phyloP scores from a whole-genome alignment of 169 alveolate genomes.

The Cryptosporidium viatorum region DNA sequence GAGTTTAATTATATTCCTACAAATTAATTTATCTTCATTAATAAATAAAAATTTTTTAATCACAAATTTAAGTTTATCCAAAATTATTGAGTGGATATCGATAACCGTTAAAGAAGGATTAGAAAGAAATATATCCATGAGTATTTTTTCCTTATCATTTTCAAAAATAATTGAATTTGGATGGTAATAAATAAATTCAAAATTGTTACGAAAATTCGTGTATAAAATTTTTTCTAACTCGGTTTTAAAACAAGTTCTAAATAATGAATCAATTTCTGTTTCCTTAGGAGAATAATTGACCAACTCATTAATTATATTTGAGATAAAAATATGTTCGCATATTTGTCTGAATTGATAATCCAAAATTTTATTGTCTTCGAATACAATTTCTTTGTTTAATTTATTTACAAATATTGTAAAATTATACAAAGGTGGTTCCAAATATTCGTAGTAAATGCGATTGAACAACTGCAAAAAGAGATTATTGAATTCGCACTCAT shows the following conservation, averaged over 20 bases:
- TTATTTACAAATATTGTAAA: background rate
- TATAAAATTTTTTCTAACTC: background rate
- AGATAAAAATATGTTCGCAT: background rate
- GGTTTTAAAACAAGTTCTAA: background rate
- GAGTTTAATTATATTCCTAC: background rate
- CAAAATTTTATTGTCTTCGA: background rate
- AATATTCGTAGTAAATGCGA: background rate
- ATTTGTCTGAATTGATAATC: background rate
- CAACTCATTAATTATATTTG: background rate
- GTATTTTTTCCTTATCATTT: background rate
- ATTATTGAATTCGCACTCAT: background rate
- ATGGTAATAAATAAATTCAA: conserved; percentile 1
- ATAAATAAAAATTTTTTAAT: background rate
- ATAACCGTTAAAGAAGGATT: conserved; percentile 29
- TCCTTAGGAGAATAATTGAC: background rate
- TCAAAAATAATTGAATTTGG: conserved; percentile 3
- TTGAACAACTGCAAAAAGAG: background rate
- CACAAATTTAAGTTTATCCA: background rate
- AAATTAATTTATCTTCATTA: background rate
- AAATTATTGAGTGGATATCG: background rate
- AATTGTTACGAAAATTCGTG: background rate
- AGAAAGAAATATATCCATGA: conserved; percentile 27
- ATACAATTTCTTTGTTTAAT: background rate
- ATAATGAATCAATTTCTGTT: background rate
- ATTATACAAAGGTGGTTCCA: background rate